Base-by-base conservation (phyloP, 768 basidiomycete genomes). In the Boletellus ananas region DNA sequence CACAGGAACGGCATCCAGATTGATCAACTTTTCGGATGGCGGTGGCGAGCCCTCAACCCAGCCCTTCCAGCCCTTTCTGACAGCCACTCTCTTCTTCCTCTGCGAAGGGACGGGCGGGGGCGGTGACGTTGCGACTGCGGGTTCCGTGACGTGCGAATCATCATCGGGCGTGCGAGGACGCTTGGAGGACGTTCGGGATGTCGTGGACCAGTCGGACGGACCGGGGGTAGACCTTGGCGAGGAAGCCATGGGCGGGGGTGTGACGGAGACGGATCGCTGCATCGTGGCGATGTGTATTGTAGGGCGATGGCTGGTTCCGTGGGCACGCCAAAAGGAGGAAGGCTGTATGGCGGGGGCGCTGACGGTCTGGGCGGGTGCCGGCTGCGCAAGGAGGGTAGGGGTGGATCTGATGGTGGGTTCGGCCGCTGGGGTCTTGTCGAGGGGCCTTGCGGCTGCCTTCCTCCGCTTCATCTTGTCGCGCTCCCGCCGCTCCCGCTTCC, bases 31-130 rank as follows among this genome's bases (percentile, higher is more conserved):
- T 59, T 83, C 79, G 14, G 86, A 87, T 18, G 89, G 85, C 45
- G 82, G 81, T 21, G 86, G 86, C 18, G 87, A 89, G 57, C 87
- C 88, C 72, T 90, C 89, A 18, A 91, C 85, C 89, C 89, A 91
- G 34, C 89, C 89, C 73, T 91, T 91, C 89, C 89, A 91, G 16
- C 89, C 89, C 67, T 91, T 91, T 70, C 77, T 83, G 33, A 78
- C 83, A 0, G 79, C 72, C 18, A 83, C 76, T 38, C 77, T 72
- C 57, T 84, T 83, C 73, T 80, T 87, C 66, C 75, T 78, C 39
- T 77, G 76, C n/a, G 61, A 71, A 23, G 58, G 63, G 9, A 31
- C 37, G 21, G 60, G 59, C 11, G 64, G 55, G 17, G 65, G 54
- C n/a, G 59, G 54, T 1, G 68, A 23, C 4, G 54, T 50, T 7